Evolutionary conservation across 2,329 filamentous ascomycete species (phyloP), one percentile per base, ranked within the genome.

Genomic region (Ascomycota sp.): DNA sequence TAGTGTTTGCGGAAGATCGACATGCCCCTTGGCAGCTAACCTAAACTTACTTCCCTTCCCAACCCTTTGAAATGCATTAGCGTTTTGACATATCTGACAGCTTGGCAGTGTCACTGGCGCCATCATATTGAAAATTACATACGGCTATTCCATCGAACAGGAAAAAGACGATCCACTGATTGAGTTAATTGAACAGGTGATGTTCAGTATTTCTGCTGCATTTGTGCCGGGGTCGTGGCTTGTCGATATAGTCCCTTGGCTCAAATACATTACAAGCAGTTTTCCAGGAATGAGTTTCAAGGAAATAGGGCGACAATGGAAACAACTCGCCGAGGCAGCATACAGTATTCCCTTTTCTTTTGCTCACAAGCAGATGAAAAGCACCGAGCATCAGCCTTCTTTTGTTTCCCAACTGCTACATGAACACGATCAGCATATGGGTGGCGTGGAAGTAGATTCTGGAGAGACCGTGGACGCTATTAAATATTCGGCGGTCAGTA

Each of bases 231-330:
- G 46, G 12, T 27, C 37, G 3, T 54, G 50, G 50, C 15, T 36
- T 0, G 47, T 53, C 7, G 50, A 54, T 19, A 36, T 45, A 0
- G n/a, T 54, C 0, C 50, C 51, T 1, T 21, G 26, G 2, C 35
- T 53, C 2, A 34, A 35, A n/a, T 34, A 47, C 8, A 37, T 54
- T 5, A 51, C 51, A 0, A 37, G 37, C 1, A 30, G 40, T 20
- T 34, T 50, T 13, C 51, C 51, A 0, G 49, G 50, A 1, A 31
- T 36, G 1, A 35, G 35, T 0, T 54, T 51, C 35, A 38, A 52
- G 29, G 39, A 38, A 25, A 46, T 36, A 2, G 51, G 43, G 7
- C 8, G 7, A 8, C 12, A 10, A 10, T 23, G 5, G 3, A n/a
- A 23, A 8, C 8, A 5, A 7, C n/a, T 23, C 20, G 20, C 1